Conservation (phyloP, 164 flowering plant genomes). For the Sextonia rubra region DNA sequence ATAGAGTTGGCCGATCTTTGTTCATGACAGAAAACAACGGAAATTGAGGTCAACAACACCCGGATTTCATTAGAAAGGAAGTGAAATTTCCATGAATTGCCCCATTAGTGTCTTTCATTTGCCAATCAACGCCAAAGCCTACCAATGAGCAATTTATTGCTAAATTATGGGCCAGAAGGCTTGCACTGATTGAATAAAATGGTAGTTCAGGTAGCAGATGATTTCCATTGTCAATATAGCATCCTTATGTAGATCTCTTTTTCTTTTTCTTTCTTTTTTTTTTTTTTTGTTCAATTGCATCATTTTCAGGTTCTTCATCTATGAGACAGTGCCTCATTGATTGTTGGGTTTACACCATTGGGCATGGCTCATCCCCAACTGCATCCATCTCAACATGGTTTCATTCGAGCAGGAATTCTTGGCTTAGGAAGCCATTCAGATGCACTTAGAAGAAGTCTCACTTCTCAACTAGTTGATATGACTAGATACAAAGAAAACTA, state of each 20-base stretch:
- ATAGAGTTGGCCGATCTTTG: no score
- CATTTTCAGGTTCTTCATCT: conserved; percentile 48
- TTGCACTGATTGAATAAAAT: background rate
- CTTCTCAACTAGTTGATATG: conserved; percentile 42
- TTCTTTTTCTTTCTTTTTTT: no score
- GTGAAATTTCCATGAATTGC: no score
- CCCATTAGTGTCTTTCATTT: background rate
- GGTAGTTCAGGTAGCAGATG: background rate
- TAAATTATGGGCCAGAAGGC: background rate
- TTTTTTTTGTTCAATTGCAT: background rate
- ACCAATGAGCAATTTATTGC: background rate
- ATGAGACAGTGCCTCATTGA: conserved; percentile 50
- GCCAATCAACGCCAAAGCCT: background rate
- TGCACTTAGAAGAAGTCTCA: conserved; percentile 40
- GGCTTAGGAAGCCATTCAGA: conserved; percentile 46
- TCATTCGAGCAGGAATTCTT: conserved; percentile 40
- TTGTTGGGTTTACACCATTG: conserved; percentile 44
- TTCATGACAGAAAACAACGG: no score
- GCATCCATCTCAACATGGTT: conserved; percentile 50
- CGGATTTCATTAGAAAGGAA: no score
- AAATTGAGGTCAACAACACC: no score
- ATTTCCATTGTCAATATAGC: background rate
- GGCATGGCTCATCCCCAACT: conserved; percentile 44
- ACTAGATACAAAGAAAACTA: conserved; percentile 51
- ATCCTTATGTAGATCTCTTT: background rate